These are phyloP conservation scores for Pseudogymnoascus sp. DNA, from an alignment of 2,329 filamentous ascomycete species.

Conservation along the genomic window DNA sequence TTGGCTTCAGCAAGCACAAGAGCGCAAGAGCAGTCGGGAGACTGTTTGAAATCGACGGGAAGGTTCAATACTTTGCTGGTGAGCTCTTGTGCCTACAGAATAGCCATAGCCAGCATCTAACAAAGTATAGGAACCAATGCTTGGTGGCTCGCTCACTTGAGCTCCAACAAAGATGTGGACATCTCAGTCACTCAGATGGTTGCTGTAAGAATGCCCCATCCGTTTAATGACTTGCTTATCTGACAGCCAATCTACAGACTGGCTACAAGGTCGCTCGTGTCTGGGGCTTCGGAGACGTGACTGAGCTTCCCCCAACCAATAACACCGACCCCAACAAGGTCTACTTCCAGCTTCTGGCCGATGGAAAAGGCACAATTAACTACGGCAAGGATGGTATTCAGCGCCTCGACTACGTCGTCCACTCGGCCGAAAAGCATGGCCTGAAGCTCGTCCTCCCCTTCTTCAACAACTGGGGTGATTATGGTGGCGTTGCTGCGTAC, in stretches of 20 bases:
- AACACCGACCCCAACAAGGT: slow-evolving; percentile 36
- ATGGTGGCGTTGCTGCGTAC: slow-evolving; percentile 55
- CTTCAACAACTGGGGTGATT: slow-evolving; percentile 62
- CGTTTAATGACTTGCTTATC: neutral
- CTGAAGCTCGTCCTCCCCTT: slow-evolving; percentile 57
- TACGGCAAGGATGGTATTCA: slow-evolving; percentile 53
- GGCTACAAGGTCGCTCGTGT: slow-evolving; percentile 48
- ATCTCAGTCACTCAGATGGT: slow-evolving; percentile 39
- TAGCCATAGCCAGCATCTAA: neutral
- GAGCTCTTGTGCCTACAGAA: neutral
- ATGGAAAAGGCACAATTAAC: slow-evolving; percentile 49
- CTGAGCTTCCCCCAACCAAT: slow-evolving; percentile 23
- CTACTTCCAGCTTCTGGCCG: slow-evolving; percentile 37
- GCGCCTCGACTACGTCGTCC: slow-evolving; percentile 57
- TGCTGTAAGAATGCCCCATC: slow-evolving; percentile 12
- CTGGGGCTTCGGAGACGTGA: slow-evolving; percentile 57
- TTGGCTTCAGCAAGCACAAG: slow-evolving; percentile 13
- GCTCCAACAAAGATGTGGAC: slow-evolving; percentile 47
- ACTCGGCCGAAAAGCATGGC: slow-evolving; percentile 47
- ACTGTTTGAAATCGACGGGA: slow-evolving; percentile 36
- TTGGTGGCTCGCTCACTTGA: slow-evolving; percentile 47
- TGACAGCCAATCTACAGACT: slow-evolving; percentile 35
- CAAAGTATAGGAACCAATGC: slow-evolving; percentile 38
- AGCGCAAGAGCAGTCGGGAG: slow-evolving; percentile 23
- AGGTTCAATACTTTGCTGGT: slow-evolving; percentile 41